A percentile compares a stretch with the other conserved stretches of the same genome.
Conservation (phyloP, 2,329 filamentous ascomycete genomes). For the Coniochaeta pulveracea region DNA sequence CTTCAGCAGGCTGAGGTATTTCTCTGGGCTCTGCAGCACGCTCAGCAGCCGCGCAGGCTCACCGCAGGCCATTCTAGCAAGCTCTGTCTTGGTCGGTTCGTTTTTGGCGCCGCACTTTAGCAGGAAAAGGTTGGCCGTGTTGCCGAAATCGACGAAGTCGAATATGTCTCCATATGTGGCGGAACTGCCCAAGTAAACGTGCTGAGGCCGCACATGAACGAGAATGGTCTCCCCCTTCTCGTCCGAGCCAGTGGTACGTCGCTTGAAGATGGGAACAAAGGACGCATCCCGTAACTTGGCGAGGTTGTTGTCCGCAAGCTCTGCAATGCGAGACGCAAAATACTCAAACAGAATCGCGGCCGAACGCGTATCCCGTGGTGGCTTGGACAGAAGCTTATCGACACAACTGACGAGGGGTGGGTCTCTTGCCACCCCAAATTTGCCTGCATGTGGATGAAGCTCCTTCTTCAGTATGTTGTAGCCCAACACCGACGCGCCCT, state of each 20-base stretch:
- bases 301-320: conserved; percentile 53
- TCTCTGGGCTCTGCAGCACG: conserved; percentile 69
- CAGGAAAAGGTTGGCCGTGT: conserved; percentile 78
- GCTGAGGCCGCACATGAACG: conserved; percentile 53
- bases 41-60: conserved; percentile 76
- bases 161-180: conserved; percentile 76
- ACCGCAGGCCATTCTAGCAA: conserved; percentile 71
- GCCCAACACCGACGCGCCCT: conserved; percentile 62
- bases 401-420: conserved; percentile 71
- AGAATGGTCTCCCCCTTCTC: conserved; percentile 30
- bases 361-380: conserved; percentile 54
- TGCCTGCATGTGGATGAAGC: conserved; percentile 67
- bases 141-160: conserved; percentile 91
- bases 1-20: conserved; percentile 74
- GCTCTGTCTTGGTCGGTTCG: conserved; percentile 78
- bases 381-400: conserved; percentile 57
- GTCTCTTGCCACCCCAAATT: conserved; percentile 77
- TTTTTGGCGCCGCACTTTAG: conserved; percentile 81
- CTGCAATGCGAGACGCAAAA: conserved; percentile 64
- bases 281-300: conserved; percentile 49
- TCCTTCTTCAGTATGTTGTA: conserved; percentile 69
- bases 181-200: conserved; percentile 69
- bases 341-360: conserved; percentile 73
- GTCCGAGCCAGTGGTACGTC: conserved; percentile 18
- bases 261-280: conserved; percentile 57